Percentiles rank a stretch among this genome's conserved stretches.
Evolutionary conservation across 257 asterid species (phyloP).

Genomic region (Penstemon eatonii): DNA sequence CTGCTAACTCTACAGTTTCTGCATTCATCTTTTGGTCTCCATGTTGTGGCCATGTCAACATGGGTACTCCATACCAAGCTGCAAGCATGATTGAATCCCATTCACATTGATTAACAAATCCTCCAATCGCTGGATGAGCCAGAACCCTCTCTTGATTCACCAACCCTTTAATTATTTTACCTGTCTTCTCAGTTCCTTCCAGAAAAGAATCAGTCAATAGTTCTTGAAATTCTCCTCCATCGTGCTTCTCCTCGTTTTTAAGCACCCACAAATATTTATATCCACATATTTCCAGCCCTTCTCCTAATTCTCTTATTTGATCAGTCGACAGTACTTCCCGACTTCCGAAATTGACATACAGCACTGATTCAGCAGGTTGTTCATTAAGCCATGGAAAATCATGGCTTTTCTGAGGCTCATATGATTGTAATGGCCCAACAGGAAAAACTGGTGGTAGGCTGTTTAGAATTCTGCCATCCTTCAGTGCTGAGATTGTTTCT

Average conservation of each 20-base stretch:
- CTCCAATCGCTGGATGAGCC: constrained; percentile 47
- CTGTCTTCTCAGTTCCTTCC: constrained; percentile 22
- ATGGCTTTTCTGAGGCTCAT: constrained; percentile 27
- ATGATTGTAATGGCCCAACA: constrained; percentile 38
- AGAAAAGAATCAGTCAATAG: constrained; percentile 17
- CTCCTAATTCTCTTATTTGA: constrained; percentile 32
- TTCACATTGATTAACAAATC: constrained; percentile 43
- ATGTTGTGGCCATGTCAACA: constrained; percentile 54
- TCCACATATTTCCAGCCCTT: constrained; percentile 35
- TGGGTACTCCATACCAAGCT: constrained; percentile 42
- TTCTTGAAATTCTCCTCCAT: constrained; percentile 10
- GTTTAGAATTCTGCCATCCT: constrained; percentile 18
- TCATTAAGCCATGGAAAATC: constrained; percentile 37
- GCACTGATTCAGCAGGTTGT: constrained; percentile 36
- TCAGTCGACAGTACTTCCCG: constrained; percentile 32
- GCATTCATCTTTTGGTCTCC: constrained; percentile 56
- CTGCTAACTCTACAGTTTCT: constrained; percentile 36
- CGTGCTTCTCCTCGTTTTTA: neutral
- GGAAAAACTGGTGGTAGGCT: constrained; percentile 40
- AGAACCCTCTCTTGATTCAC: constrained; percentile 20
- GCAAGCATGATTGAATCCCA: constrained; percentile 54
- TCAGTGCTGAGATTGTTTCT: constrained; percentile 40
- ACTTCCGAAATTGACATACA: constrained; percentile 39
- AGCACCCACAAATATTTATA: constrained; percentile 35
- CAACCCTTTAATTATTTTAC: constrained; percentile 29